Evolutionary conservation across 1,284 basidiomycete genomes (phyloP).

Genomic region (Kwoniella shivajii): DNA sequence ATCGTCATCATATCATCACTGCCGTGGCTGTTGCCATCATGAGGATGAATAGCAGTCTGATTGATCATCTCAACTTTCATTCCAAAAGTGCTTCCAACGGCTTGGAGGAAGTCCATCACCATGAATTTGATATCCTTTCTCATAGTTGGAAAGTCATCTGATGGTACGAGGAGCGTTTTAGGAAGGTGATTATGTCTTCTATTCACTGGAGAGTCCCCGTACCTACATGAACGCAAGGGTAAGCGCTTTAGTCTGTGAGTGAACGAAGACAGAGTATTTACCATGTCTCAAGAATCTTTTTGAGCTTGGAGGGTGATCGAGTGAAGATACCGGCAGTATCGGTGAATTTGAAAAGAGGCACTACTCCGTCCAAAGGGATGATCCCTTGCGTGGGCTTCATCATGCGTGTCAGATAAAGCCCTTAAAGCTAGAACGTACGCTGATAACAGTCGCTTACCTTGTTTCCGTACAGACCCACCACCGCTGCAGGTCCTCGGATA

Average conservation of each 20-base stretch:
- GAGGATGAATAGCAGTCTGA: constrained; percentile 1
- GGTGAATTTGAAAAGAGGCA: constrained; percentile 46
- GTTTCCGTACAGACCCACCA: constrained; percentile 53
- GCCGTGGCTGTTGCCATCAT: neutral
- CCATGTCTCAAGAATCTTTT: constrained; percentile 17
- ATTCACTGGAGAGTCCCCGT: constrained; percentile 2
- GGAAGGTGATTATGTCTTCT: constrained; percentile 1
- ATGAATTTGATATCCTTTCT: neutral
- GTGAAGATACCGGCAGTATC: constrained; percentile 26
- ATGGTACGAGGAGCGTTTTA: constrained; percentile 44
- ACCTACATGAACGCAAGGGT: neutral
- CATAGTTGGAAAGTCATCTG: constrained; percentile 34
- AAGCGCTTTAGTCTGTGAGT: neutral
- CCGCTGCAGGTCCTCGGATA: constrained; percentile 47
- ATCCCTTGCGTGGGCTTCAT: neutral
- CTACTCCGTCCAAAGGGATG: constrained; percentile 23
- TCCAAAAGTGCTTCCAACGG: neutral
- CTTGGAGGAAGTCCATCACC: neutral
- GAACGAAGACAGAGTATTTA: constrained; percentile 14
- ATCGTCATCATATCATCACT: neutral
- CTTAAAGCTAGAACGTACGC: neutral
- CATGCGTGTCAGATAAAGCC: neutral
- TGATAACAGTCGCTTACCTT: constrained; percentile 11
- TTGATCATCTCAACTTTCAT: constrained; percentile 7
- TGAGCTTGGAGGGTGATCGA: neutral